Evolutionary conservation across 805 yeast genomes (phyloP), one percentile per base, ranked within the genome.

Genomic region (Wickerhamomyces hampshirensis): DNA sequence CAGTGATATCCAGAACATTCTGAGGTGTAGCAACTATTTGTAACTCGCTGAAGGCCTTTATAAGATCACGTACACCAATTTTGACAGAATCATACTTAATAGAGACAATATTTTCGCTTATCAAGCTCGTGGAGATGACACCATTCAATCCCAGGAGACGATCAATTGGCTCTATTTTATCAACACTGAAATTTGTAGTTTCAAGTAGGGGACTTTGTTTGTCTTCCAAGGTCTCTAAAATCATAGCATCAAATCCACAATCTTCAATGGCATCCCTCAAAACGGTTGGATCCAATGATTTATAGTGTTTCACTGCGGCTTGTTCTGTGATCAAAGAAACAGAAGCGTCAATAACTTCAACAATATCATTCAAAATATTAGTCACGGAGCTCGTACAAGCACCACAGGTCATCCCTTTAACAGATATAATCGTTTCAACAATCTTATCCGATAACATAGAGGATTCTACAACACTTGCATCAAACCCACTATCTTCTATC

Each of bases 281-380:
- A 4, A 47, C 49, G 1, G 63, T 4, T 35, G 60, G 2, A 53
- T 42, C 35, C 2, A 69, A 49, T 0, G 37, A 23, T 2, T 59
- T 44, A 26, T 59, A 59, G 52, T 80, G 88, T 8, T 52, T 55
- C 3, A 86, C 71, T 13, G 60, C 52, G 2, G 89, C 96, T 33
- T 76, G 74, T 46, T 84, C 93, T 0, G 95, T 85, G 4, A 85
- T 62, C 21, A 86, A 68, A 1, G 96, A 83, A 1, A 89, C 85
- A 3, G 71, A 67, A 0, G 70, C 85, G 5, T 59, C 51, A 2
- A 50, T 32, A 2, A 86, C 83, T 2, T 83, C 84, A 1, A 63
- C 60, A 7, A 75, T 37, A 1, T 52, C 52, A 37, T 66, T 60
- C 18, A 86, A 51, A 1, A 79, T 79, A 18, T 62, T 59, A 1